Evolutionary conservation across 2,329 filamentous ascomycete species (phyloP).

Genomic region (Thelonectria olida): DNA sequence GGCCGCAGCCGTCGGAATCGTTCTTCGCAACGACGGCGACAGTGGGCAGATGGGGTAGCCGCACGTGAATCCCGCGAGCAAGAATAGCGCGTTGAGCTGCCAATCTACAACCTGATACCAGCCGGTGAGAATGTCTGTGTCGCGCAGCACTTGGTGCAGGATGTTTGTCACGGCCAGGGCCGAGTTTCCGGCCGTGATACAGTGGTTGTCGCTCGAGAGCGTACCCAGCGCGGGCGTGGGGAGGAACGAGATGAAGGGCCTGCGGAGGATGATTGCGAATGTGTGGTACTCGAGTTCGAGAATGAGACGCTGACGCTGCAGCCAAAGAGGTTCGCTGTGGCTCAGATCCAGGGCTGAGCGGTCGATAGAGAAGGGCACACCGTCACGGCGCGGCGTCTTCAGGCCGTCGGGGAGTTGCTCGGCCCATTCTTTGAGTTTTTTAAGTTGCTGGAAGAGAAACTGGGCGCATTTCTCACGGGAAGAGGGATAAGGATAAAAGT

Average conservation of each 20-base stretch:
- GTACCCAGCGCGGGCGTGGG: conserved; percentile 39
- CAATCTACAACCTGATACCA: conserved; percentile 41
- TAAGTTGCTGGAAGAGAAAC: conserved; percentile 38
- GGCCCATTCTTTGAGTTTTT: conserved; percentile 42
- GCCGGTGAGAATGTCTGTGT: conserved; percentile 40
- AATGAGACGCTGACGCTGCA: conserved; percentile 52
- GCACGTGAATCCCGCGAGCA: conserved; percentile 33
- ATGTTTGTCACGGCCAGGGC: conserved; percentile 41
- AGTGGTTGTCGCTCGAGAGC: conserved; percentile 38
- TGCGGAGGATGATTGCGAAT: conserved; percentile 48
- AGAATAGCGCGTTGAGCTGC: conserved; percentile 39
- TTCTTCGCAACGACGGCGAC: conserved; percentile 30
- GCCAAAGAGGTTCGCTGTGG: conserved; percentile 51
- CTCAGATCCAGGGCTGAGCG: conserved; percentile 40
- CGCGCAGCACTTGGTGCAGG: conserved; percentile 37
- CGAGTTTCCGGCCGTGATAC: conserved; percentile 34
- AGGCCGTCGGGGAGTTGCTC: conserved; percentile 48
- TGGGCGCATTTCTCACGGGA: conserved; percentile 41
- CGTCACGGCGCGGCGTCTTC: conserved; percentile 46
- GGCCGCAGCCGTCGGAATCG: conserved; percentile 17
- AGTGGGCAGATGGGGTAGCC: conserved; percentile 40
- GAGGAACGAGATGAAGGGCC: conserved; percentile 51
- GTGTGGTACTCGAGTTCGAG: conserved; percentile 56
- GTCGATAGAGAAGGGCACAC: conserved; percentile 50
- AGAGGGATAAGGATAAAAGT: conserved; percentile 37